Evolutionary conservation across 495 filamentous ascomycete species (phyloP), one percentile per base, ranked within the genome.

Genomic region (Podospora appendiculata): DNA sequence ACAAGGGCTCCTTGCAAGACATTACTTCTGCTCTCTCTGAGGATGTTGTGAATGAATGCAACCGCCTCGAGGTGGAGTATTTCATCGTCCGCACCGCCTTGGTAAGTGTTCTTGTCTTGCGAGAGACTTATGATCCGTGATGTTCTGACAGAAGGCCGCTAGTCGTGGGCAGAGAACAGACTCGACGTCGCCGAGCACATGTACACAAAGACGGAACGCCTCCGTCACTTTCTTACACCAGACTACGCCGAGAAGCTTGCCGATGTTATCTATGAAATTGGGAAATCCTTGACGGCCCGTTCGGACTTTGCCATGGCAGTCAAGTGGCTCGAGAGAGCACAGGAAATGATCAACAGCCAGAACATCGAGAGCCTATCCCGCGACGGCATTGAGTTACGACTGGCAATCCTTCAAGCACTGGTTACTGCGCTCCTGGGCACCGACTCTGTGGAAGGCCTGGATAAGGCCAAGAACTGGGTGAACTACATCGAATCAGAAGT

Each of bases 121-220:
- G 25, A 38, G 13, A 4, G 9, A 18, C 19, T 9, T 48, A 18
- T 33, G 40, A 18, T 25, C 13, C 38, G 18, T 41, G 13, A 11
- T 8, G 42, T 33, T 14, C 18, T 41, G 41, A 32, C 48, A 56
- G 45, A 52, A 58, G 45, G 50, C 32, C 39, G n/a, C 55, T 46
- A 94, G 86, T 79, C 85, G 32, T 92, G 84, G 86, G 74, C 77
- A 44, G 82, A 88, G 60, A 75, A 77, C 41, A 77, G 85, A 33
- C 69, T 84, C 32, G 85, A 91, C 51, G 74, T 94, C 33, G 87
- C 89, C 9, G 87, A 93, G 48, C 81, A 87, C 62, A 78, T 92
- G 71, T 90, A 85, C 65, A 70, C 70, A 13, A 86, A 87, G 57
- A 63, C 76, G 8, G 67, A 73, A 25, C 53, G 61, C 8, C 62